Conservation (phyloP, 2,329 filamentous ascomycete species). For the Cordyceps cicadae region DNA sequence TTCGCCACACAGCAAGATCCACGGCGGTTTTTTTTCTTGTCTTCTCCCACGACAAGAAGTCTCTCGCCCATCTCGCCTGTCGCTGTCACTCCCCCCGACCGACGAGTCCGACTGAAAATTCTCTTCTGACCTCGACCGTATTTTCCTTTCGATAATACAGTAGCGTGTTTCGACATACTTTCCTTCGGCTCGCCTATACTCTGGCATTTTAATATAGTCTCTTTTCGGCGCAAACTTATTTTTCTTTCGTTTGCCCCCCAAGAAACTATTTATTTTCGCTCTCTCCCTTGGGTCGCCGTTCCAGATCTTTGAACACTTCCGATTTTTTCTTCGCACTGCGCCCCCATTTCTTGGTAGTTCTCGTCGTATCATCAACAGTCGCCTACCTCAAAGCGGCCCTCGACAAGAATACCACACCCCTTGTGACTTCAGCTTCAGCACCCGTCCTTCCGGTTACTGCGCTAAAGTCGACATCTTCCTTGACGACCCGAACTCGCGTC, state of each 20-base stretch:
- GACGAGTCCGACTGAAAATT: background rate
- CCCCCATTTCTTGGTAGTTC: background rate
- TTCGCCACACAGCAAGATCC: background rate
- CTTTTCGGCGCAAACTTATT: slow-evolving; percentile 8
- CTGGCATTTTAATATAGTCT: background rate
- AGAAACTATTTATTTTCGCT: background rate
- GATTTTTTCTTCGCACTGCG: background rate
- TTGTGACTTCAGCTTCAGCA: background rate
- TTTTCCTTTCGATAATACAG: slow-evolving; percentile 1
- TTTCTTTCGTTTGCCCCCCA: slow-evolving; percentile 1
- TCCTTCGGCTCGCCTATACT: background rate
- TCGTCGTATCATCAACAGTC: background rate
- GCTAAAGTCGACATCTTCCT: background rate
- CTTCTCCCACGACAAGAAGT: slow-evolving; percentile 3
- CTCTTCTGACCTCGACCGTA: background rate
- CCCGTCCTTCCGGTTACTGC: background rate
- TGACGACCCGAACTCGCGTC: background rate
- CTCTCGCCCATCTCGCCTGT: slow-evolving; percentile 6
- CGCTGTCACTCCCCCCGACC: background rate
- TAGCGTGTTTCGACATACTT: slow-evolving; percentile 6
- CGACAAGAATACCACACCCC: background rate
- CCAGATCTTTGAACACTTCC: background rate
- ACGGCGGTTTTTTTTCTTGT: slow-evolving; percentile 10
- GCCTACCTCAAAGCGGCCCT: background rate
- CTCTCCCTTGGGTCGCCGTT: background rate